phyloP scores from a whole-genome alignment of 208 protist species.

The Trypanosoma avium region DNA sequence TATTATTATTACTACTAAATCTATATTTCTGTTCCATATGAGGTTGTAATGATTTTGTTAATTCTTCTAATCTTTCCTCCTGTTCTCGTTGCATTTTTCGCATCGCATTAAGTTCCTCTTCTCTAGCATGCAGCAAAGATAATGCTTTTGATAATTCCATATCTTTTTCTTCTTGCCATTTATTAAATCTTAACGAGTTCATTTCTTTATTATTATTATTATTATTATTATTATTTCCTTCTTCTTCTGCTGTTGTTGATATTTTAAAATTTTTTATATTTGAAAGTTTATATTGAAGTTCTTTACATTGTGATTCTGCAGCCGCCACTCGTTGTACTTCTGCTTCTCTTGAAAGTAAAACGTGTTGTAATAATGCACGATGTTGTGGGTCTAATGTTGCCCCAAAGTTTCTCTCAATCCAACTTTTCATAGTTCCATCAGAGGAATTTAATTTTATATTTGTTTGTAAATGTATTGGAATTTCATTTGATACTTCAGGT shows the following conservation, averaged over 20 bases:
- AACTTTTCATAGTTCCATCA: conserved; percentile 20
- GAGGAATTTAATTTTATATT: neutral
- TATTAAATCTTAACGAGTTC: neutral
- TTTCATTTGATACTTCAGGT: too few species aligned
- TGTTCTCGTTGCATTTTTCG: conserved; percentile 19
- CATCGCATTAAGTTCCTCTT: conserved; percentile 14
- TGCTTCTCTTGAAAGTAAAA: conserved; percentile 30
- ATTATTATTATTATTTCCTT: too few species aligned
- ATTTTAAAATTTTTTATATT: neutral
- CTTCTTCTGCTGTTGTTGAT: neutral
- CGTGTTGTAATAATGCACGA: conserved; percentile 26
- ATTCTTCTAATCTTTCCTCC: conserved; percentile 6
- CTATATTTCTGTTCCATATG: too few species aligned
- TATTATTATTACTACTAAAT: neutral
- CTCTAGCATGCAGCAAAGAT: conserved; percentile 2
- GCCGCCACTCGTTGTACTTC: conserved; percentile 24
- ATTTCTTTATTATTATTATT: too few species aligned
- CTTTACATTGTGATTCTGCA: conserved; percentile 26
- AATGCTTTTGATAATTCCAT: conserved; percentile 1
- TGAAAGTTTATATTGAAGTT: conserved; percentile 14
- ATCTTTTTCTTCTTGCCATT: conserved; percentile 1
- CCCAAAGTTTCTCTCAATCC: conserved; percentile 26
- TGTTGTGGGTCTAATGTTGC: conserved; percentile 29
- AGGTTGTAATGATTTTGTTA: neutral
- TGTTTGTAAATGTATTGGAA: too few species aligned